Evolutionary conservation across 2,329 filamentous ascomycete genomes (phyloP).

Genomic region (Decorospora gaudefroyi): DNA sequence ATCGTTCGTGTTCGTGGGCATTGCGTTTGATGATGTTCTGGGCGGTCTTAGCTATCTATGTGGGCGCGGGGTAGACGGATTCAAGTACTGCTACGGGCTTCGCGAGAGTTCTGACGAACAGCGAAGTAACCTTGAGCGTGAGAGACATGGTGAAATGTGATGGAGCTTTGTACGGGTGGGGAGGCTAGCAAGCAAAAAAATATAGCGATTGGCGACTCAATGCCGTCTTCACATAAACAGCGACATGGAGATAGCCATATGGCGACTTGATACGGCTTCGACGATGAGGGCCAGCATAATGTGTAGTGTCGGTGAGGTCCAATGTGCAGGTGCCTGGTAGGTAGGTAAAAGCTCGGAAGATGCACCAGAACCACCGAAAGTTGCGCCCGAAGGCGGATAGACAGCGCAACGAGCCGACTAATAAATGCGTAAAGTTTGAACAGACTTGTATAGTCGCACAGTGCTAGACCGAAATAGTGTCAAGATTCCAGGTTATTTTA

Average conservation of each 20-base stretch:
- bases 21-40: constrained; percentile 70
- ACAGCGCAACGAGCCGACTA: too few relatives aligned
- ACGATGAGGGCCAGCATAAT: constrained; percentile 5
- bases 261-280: neutral
- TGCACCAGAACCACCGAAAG: too few relatives aligned
- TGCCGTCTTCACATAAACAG: constrained; percentile 1
- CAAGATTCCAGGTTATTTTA: too few relatives aligned
- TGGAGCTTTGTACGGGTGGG: constrained; percentile 7
- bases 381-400: too few relatives aligned
- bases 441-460: too few relatives aligned
- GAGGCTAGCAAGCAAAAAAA: constrained; percentile 12
- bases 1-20: constrained; percentile 69
- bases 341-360: too few relatives aligned
- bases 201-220: constrained; percentile 7
- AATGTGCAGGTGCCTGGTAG: constrained; percentile 29
- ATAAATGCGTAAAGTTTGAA: too few relatives aligned
- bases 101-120: constrained; percentile 67
- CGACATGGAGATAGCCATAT: neutral
- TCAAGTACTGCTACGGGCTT: constrained; percentile 67
- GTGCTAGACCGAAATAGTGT: too few relatives aligned
- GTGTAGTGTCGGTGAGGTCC: constrained; percentile 9
- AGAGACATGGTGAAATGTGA: constrained; percentile 59
- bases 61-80: too few relatives aligned
- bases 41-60: constrained; percentile 4
- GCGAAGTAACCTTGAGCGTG: constrained; percentile 68